Evolutionary conservation across 805 yeast genomes (phyloP), one percentile per base, ranked within the genome.

Genomic region (Blastobotrys muscicola): DNA sequence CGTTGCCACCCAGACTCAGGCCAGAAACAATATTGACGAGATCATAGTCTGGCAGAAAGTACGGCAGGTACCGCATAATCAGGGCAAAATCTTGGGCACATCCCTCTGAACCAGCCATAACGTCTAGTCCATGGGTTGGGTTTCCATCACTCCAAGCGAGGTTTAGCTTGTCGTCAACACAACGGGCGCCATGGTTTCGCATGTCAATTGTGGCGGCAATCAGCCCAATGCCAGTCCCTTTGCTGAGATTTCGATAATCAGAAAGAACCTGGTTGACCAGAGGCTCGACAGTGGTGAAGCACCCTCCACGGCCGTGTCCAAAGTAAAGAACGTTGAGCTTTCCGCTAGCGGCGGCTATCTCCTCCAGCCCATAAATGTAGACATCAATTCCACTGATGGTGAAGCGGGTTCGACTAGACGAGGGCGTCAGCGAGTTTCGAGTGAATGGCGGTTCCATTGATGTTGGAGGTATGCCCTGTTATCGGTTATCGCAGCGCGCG

Each of bases 1-100:
- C 64, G 56, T 78, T 81, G 0, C 76, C 83, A 2, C 82, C 82
- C 37, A 76, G 62, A 0, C 81, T 75, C 34, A 65, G 64, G 1
- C 83, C 84, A 9, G 68, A 52, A 26, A 73, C 57, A 36, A 71
- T 64, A 54, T 69, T 47, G 33, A 47, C 42, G 13, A 70, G 45
- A 39, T 46, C 20, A 26, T 43, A 33, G 33, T 57, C 54, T 51
- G 58, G 51, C 56, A 67, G 43, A 56, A 50, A 50, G 11, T 38
- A 20, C 5, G 77, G 78, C 33, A 75, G 55, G 45, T 64, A 70
- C 48, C 67, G 68, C 51, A 72, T 67, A 16, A 75, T 52, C 16
- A 67, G 53, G 44, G 59, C 65, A 36, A 71, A 56, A 45, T 76
- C 80, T 8, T 59, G 61, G 1, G 71, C 66, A 3, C 66, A 66